A percentile compares a stretch with the other conserved stretches of the same genome.
These are phyloP conservation scores for Dictyostelium capitatum DNA, from an alignment of 78 protist genomes.

Conservation along the genomic window DNA sequence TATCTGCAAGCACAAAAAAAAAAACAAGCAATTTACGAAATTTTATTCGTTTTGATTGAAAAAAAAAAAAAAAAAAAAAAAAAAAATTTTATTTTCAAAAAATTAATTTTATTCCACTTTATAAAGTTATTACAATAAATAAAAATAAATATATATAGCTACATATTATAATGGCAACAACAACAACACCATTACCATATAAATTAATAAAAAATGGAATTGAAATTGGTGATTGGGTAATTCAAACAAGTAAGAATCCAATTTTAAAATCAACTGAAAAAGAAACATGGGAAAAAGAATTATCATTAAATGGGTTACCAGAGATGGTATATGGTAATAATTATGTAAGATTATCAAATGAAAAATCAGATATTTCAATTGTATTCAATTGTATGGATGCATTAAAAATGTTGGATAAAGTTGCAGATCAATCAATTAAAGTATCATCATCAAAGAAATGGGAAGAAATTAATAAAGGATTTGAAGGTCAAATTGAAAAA, in stretches of 20 bases:
- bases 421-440: conserved; percentile 56
- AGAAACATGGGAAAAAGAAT: conserved; percentile 68
- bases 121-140: background rate
- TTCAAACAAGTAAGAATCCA: conserved; percentile 54
- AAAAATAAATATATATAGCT: background rate
- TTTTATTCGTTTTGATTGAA: no score
- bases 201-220: conserved; percentile 21
- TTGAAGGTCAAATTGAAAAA: conserved; percentile 34
- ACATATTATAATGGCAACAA: conserved; percentile 6
- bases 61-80: no score
- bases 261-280: conserved; percentile 72
- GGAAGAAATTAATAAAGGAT: conserved; percentile 39
- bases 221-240: conserved; percentile 62
- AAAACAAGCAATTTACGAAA: background rate
- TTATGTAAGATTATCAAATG: conserved; percentile 33
- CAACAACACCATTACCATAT: background rate
- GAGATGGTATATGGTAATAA: conserved; percentile 87
- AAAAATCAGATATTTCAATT: conserved; percentile 25
- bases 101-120: no score
- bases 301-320: conserved; percentile 59
- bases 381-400: conserved; percentile 81
- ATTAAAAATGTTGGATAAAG: conserved; percentile 22
- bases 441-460: conserved; percentile 59
- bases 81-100: no score
- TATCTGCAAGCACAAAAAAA: no score